Percentiles rank a stretch among this genome's conserved stretches.
Evolutionary conservation across 2,329 filamentous ascomycete genomes (phyloP).

Genomic region (Xylariaceae sp.): DNA sequence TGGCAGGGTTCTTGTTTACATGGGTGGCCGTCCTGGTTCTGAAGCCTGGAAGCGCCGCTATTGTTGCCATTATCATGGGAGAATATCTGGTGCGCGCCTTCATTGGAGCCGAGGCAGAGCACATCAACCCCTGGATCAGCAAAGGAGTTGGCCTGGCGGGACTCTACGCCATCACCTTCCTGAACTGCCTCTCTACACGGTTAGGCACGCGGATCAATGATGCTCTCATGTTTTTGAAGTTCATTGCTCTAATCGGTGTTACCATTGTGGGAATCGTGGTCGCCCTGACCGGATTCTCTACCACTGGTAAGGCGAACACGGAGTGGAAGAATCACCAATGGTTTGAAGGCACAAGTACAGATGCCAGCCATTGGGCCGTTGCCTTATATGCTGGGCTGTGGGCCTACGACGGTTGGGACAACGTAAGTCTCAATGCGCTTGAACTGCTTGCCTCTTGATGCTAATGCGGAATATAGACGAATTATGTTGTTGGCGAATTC

Average conservation of each 20-base stretch:
- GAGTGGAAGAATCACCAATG: conserved; percentile 86
- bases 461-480: conserved; percentile 58
- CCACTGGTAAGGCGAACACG: conserved; percentile 65
- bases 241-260: conserved; percentile 79
- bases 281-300: conserved; percentile 76
- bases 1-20: conserved; percentile 88
- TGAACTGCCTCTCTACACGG: conserved; percentile 89
- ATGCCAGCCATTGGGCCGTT: conserved; percentile 83
- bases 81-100: conserved; percentile 90
- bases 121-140: conserved; percentile 79
- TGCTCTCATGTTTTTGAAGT: conserved; percentile 95
- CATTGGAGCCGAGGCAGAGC: conserved; percentile 79
- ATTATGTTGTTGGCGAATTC: conserved; percentile 97
- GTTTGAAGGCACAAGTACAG: conserved; percentile 80
- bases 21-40: conserved; percentile 94
- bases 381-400: conserved; percentile 92
- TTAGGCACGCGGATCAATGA: conserved; percentile 84
- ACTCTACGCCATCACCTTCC: conserved; percentile 67
- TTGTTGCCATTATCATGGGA: conserved; percentile 95
- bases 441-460: not conserved
- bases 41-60: conserved; percentile 88
- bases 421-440: conserved; percentile 53
- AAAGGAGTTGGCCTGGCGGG: conserved; percentile 80
- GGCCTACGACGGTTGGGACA: conserved; percentile 99
- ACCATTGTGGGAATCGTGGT: conserved; percentile 86